Conservation (phyloP, 1,139 yeast genomes). For the Hemisphaericaspora xylanilytica region DNA sequence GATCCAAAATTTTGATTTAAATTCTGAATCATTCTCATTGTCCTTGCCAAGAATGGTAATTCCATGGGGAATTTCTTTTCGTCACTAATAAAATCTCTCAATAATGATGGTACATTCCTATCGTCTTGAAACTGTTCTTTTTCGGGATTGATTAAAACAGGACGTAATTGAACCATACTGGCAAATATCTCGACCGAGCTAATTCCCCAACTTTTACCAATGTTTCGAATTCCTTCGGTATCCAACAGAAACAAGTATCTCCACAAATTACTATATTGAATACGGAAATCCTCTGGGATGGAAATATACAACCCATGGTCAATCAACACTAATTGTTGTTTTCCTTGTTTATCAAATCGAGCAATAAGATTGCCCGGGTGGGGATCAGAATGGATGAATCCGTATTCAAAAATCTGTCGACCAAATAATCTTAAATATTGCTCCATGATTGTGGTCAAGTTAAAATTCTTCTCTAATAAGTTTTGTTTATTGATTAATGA, state of each 20-base stretch:
- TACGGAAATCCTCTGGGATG: constrained; percentile 49
- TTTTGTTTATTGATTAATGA: constrained; percentile 47
- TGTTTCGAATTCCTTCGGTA: constrained; percentile 42
- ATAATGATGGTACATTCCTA: constrained; percentile 20
- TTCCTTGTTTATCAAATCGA: constrained; percentile 35
- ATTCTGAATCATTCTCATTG: constrained; percentile 74
- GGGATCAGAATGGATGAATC: constrained; percentile 77
- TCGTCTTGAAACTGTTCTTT: constrained; percentile 19
- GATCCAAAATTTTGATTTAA: constrained; percentile 65
- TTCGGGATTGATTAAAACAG: constrained; percentile 26
- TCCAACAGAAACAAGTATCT: constrained; percentile 56
- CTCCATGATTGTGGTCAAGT: constrained; percentile 46
- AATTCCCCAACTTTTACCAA: constrained; percentile 67
- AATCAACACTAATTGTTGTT: constrained; percentile 62
- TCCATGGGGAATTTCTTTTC: constrained; percentile 66
- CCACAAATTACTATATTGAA: constrained; percentile 64
- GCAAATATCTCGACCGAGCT: constrained; percentile 66
- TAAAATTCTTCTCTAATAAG: constrained; percentile 40
- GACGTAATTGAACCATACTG: constrained; percentile 54
- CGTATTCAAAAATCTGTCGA: constrained; percentile 71
- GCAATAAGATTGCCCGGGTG: constrained; percentile 78
- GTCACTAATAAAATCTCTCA: constrained; percentile 52
- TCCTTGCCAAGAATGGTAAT: constrained; percentile 61
- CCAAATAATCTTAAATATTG: constrained; percentile 58
- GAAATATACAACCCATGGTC: constrained; percentile 75